phyloP scores from a whole-genome alignment of 371 early-diverging fungal species.

The Mortierella sp. region DNA sequence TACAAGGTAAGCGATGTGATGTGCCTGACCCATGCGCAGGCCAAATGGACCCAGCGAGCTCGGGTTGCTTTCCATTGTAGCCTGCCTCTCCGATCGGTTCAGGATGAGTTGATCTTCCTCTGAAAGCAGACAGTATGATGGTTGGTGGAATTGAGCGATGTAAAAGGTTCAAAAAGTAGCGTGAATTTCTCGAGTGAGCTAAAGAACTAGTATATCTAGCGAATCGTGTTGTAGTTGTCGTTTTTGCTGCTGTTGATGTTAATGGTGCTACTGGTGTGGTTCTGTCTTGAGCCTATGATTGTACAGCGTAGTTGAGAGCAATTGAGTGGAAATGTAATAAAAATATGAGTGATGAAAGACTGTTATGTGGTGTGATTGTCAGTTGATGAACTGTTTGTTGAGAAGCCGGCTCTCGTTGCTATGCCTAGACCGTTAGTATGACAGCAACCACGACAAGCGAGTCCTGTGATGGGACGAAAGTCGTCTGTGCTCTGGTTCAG shows the following conservation, averaged over 20 bases:
- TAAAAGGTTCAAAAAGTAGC: background rate
- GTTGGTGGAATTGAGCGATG: background rate
- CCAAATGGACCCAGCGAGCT: slow-evolving; percentile 33
- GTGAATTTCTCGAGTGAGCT: background rate
- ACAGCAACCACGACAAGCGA: background rate
- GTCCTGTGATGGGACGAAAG: background rate
- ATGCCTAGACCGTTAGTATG: background rate
- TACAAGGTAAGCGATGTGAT: slow-evolving; percentile 36
- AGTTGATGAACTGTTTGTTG: background rate
- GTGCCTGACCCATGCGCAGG: slow-evolving; percentile 26
- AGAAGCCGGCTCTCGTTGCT: background rate
- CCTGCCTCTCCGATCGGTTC: slow-evolving; percentile 13
- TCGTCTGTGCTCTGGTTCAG: background rate
- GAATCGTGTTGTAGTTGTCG: background rate
- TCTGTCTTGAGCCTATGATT: background rate
- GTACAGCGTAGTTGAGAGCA: background rate
- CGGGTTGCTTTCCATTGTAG: slow-evolving; percentile 7
- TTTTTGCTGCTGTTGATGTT: slow-evolving; percentile 3
- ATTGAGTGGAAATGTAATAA: background rate
- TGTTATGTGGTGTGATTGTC: background rate
- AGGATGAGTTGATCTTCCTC: background rate
- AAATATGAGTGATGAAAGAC: background rate
- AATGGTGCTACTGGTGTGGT: background rate
- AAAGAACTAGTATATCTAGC: no score
- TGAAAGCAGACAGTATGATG: background rate